Conservation (phyloP, 176 grass and related monocot species). For the Aegilops tauschii region DNA sequence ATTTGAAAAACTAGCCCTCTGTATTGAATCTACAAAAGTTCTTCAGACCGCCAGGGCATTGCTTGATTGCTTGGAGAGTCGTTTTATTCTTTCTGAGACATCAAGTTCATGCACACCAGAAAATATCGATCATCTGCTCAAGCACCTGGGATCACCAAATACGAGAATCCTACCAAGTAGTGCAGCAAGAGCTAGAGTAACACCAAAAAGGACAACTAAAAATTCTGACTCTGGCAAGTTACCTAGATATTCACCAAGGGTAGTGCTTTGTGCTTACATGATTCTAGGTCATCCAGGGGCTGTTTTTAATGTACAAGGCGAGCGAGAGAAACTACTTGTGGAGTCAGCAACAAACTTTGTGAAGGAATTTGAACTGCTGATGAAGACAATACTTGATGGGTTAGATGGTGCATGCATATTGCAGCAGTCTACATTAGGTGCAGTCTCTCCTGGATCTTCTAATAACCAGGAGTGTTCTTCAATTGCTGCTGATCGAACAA, state of each 20-base stretch:
- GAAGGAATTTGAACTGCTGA: slow-evolving; percentile 64
- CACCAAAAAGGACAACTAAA: slow-evolving; percentile 29
- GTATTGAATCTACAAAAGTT: slow-evolving; percentile 67
- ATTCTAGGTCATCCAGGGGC: slow-evolving; percentile 85
- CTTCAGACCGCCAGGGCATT: slow-evolving; percentile 69
- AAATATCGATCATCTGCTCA: slow-evolving; percentile 82
- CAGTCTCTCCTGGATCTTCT: slow-evolving; percentile 40
- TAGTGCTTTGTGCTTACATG: slow-evolving; percentile 96
- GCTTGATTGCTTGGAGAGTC: slow-evolving; percentile 73
- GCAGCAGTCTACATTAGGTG: slow-evolving; percentile 15
- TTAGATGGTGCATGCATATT: slow-evolving; percentile 44
- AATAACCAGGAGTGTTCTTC: slow-evolving; percentile 30
- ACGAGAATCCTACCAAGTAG: slow-evolving; percentile 27
- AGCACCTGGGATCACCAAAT: slow-evolving; percentile 66
- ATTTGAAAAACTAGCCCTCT: slow-evolving; percentile 73
- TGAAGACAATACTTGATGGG: slow-evolving; percentile 67
- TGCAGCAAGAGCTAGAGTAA: slow-evolving; percentile 32
- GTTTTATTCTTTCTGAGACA: slow-evolving; percentile 61
- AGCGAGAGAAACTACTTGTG: slow-evolving; percentile 54
- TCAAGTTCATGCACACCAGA: slow-evolving; percentile 50
- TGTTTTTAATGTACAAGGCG: slow-evolving; percentile 74
- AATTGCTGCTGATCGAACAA: slow-evolving; percentile 28
- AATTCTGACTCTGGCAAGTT: slow-evolving; percentile 34
- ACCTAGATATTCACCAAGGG: slow-evolving; percentile 70
- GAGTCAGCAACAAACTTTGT: slow-evolving; percentile 63